Percentiles rank a stretch among this genome's conserved stretches.
phyloP scores from a whole-genome alignment of 2,329 filamentous ascomycete genomes.

The Colletotrichum sp. region DNA sequence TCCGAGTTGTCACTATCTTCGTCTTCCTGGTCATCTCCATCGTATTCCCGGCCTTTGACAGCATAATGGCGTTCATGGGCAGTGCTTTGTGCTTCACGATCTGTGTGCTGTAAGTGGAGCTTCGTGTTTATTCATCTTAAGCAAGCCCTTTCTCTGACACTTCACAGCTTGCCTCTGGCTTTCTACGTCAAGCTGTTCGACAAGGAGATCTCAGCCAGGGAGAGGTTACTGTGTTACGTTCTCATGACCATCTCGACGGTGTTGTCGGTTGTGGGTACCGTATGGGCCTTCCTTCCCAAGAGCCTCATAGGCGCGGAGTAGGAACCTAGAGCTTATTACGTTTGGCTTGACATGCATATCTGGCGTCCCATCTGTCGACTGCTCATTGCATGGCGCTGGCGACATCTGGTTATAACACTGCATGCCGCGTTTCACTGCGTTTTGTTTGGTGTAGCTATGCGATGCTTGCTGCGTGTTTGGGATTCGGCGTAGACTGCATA shows the following conservation, averaged over 20 bases:
- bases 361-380: background rate
- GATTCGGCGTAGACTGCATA: background rate
- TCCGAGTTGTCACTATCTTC: constrained; percentile 72
- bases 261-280: constrained; percentile 78
- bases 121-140: background rate
- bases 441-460: background rate
- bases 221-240: constrained; percentile 70
- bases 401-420: background rate
- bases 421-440: background rate
- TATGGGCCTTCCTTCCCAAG: constrained; percentile 88
- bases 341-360: background rate
- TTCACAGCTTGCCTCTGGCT: constrained; percentile 70
- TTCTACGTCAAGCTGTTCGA: constrained; percentile 93
- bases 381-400: background rate
- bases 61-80: constrained; percentile 90
- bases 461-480: background rate
- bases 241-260: constrained; percentile 73
- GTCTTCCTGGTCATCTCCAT: constrained; percentile 77
- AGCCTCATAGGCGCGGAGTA: constrained; percentile 65
- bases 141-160: background rate
- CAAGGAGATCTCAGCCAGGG: constrained; percentile 66
- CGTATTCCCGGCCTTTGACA: constrained; percentile 78
- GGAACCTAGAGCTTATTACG: background rate
- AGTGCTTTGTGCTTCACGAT: constrained; percentile 92
- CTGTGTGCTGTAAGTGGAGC: constrained; percentile 72